These are phyloP conservation scores for Talaromyces islandicus DNA, from an alignment of 2,329 filamentous ascomycete genomes.

Conservation along the genomic window DNA sequence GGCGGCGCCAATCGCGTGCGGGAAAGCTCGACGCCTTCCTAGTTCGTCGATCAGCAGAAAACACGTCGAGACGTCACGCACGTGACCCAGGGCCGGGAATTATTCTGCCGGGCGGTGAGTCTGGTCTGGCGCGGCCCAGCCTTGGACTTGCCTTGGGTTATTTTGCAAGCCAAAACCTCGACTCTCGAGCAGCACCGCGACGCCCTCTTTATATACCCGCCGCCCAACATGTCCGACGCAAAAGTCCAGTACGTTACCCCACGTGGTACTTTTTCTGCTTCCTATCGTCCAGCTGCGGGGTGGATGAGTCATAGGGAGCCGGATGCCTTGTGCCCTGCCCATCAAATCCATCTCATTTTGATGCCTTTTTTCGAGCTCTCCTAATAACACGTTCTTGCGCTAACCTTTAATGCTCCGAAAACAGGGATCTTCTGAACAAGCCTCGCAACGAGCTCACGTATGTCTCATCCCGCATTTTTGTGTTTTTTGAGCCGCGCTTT, in stretches of 20 bases:
- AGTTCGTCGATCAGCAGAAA: neutral
- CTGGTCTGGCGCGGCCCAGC: neutral
- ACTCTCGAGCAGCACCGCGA: neutral
- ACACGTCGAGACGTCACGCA: constrained; percentile 18
- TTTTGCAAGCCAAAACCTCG: neutral
- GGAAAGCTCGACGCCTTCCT: constrained; percentile 4
- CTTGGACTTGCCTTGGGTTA: constrained; percentile 2
- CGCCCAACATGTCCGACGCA: constrained; percentile 54
- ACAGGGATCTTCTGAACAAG: constrained; percentile 82
- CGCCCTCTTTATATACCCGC: constrained; percentile 13
- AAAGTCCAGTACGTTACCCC: constrained; percentile 61
- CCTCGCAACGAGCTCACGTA: constrained; percentile 88
- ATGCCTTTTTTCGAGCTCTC: constrained; percentile 1
- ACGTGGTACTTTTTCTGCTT: neutral
- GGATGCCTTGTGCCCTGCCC: neutral
- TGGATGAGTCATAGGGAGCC: constrained; percentile 15
- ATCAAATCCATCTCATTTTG: constrained; percentile 10
- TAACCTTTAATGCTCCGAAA: neutral
- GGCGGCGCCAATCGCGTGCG: constrained; percentile 29
- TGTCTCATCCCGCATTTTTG: constrained; percentile 24
- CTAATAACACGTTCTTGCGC: constrained; percentile 25
- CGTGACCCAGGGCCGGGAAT: constrained; percentile 14
- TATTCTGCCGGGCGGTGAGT: constrained; percentile 11
- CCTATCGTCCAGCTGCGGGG: neutral
- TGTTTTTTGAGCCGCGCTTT: constrained; percentile 10